These are phyloP conservation scores for Paxillus ammoniavirescens DNA, from an alignment of 768 basidiomycete species.

Conservation along the genomic window DNA sequence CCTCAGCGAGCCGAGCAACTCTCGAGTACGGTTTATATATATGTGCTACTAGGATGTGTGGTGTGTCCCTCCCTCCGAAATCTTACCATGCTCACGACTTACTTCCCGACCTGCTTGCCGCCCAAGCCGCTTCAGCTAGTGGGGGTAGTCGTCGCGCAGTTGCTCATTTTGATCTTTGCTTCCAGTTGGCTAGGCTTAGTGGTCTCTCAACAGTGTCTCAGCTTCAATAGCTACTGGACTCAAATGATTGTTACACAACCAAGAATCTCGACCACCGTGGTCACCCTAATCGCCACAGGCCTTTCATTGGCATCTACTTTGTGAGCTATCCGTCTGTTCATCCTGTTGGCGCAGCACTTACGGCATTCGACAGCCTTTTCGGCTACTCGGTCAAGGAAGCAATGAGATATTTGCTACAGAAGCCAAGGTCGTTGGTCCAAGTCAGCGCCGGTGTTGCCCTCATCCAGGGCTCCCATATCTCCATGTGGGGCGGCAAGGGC, in stretches of 20 bases:
- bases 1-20: no score
- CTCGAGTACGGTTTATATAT: no score
- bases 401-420: constrained; percentile 11
- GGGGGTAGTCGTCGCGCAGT: not conserved
- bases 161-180: not conserved
- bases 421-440: constrained; percentile 9
- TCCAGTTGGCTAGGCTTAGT: not conserved
- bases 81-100: no score
- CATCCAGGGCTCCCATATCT: not conserved
- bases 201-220: not conserved
- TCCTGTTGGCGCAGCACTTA: no score
- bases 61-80: no score
- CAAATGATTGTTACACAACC: not conserved
- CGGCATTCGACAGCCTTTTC: not conserved
- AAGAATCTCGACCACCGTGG: not conserved
- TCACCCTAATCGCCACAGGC: constrained; percentile 5
- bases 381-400: constrained; percentile 11
- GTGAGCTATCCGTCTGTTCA: not conserved
- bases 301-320: not conserved
- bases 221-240: not conserved
- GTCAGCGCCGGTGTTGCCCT: constrained; percentile 11
- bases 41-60: no score
- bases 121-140: not conserved
- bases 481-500: not conserved
- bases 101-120: no score